A percentile compares a stretch with the other conserved stretches of the same genome.
Conservation (phyloP, 2,329 filamentous ascomycete genomes). For the Aureobasidium leucospermi region DNA sequence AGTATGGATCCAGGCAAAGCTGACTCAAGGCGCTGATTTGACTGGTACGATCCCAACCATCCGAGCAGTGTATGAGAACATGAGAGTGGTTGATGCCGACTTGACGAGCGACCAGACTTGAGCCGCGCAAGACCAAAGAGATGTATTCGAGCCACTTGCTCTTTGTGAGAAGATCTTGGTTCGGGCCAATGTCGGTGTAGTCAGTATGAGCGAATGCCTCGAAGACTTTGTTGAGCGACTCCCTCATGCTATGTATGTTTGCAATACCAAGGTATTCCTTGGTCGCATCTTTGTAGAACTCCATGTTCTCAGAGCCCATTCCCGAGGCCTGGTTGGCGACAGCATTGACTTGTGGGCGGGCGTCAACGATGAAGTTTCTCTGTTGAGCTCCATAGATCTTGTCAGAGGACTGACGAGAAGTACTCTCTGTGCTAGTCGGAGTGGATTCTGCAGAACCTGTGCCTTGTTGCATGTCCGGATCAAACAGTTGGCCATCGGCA, state of each 20-base stretch:
- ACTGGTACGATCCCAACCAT: constrained; percentile 96
- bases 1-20: constrained; percentile 92
- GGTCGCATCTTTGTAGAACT: constrained; percentile 85
- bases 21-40: constrained; percentile 89
- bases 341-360: constrained; percentile 87
- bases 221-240: constrained; percentile 78
- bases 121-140: constrained; percentile 72
- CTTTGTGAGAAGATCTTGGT: constrained; percentile 68
- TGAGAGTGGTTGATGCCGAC: constrained; percentile 91
- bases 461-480: constrained; percentile 5
- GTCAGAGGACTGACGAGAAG: background rate
- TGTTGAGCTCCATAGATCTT: constrained; percentile 82
- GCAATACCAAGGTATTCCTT: constrained; percentile 94
- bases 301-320: constrained; percentile 94
- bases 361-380: constrained; percentile 90
- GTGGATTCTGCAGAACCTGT: background rate
- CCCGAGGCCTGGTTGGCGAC: constrained; percentile 90
- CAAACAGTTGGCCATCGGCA: background rate
- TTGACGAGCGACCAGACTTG: constrained; percentile 74
- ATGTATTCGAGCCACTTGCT: constrained; percentile 93
- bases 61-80: constrained; percentile 93
- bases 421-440: background rate
- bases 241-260: constrained; percentile 97
- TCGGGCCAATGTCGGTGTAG: constrained; percentile 73
- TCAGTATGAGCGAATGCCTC: constrained; percentile 91